A percentile compares a stretch with the other conserved stretches of the same genome.
Conservation (phyloP, 2,329 filamentous ascomycete species). For the Fusarium coffeatum region DNA sequence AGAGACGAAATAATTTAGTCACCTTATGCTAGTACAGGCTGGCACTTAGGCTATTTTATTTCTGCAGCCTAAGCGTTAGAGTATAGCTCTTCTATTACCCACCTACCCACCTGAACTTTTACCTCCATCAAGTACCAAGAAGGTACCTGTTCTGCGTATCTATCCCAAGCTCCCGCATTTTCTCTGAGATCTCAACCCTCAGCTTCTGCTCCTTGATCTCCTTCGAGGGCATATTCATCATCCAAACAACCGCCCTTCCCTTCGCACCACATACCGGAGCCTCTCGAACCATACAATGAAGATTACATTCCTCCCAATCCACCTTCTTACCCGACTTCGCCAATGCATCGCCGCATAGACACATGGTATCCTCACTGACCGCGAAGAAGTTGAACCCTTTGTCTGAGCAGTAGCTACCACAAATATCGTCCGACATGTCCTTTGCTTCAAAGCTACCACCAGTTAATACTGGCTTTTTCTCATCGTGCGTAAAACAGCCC, state of each 20-base stretch:
- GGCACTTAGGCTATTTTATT: too few relatives aligned
- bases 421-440: background rate
- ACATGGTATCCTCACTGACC: background rate
- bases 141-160: background rate
- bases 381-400: background rate
- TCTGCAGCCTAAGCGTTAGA: too few relatives aligned
- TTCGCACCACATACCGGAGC: background rate
- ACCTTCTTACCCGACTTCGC: background rate
- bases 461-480: background rate
- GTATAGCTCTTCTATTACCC: too few relatives aligned
- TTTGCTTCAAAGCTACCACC: background rate
- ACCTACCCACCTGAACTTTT: rapidly evolving
- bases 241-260: background rate
- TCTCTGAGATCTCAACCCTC: background rate
- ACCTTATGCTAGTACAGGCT: too few relatives aligned
- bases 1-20: too few relatives aligned
- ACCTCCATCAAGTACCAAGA: background rate
- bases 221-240: background rate
- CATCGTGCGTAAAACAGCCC: background rate
- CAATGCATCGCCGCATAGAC: background rate
- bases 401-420: background rate
- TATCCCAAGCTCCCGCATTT: background rate
- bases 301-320: background rate
- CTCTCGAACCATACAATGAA: rapidly evolving
- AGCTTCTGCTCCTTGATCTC: background rate